phyloP scores from a whole-genome alignment of 2,329 filamentous ascomycete genomes.

The Akanthomyces lecanii region DNA sequence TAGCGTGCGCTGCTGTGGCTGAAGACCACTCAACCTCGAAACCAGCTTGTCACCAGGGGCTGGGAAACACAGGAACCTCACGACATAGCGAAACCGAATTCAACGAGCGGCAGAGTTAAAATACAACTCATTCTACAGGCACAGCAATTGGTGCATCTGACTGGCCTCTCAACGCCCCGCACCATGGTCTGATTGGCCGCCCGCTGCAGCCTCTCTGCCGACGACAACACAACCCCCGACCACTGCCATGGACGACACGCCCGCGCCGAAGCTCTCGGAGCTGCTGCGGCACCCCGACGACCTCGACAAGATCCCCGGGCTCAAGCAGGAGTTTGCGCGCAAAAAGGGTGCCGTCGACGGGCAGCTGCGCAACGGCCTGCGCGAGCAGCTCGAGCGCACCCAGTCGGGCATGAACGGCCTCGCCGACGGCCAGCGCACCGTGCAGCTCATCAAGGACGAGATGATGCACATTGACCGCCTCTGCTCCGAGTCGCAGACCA shows the following conservation, averaged over 20 bases:
- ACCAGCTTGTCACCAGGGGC: background rate
- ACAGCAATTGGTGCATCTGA: background rate
- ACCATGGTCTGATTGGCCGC: slow-evolving; percentile 28
- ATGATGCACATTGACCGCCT: slow-evolving; percentile 98
- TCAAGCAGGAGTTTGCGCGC: slow-evolving; percentile 89
- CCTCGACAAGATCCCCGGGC: slow-evolving; percentile 85
- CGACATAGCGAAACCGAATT: background rate
- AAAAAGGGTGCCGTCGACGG: slow-evolving; percentile 91
- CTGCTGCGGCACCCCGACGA: slow-evolving; percentile 93
- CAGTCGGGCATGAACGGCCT: slow-evolving; percentile 89
- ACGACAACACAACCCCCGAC: background rate
- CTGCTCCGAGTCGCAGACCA: slow-evolving; percentile 94
- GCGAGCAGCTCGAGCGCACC: slow-evolving; percentile 90
- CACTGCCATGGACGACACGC: slow-evolving; percentile 49
- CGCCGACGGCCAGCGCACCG: slow-evolving; percentile 83
- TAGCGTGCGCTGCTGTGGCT: background rate
- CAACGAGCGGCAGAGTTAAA: no score
- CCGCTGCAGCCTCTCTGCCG: slow-evolving; percentile 10
- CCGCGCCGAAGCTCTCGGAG: slow-evolving; percentile 79
- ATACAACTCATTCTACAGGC: background rate
- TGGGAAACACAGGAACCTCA: background rate
- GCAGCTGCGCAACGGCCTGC: slow-evolving; percentile 81
- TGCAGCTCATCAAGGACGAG: slow-evolving; percentile 92
- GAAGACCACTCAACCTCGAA: background rate
- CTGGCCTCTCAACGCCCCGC: slow-evolving; percentile 5